Base-by-base conservation (phyloP, 768 basidiomycete genomes). In the Holtermanniella nyarrowii region DNA sequence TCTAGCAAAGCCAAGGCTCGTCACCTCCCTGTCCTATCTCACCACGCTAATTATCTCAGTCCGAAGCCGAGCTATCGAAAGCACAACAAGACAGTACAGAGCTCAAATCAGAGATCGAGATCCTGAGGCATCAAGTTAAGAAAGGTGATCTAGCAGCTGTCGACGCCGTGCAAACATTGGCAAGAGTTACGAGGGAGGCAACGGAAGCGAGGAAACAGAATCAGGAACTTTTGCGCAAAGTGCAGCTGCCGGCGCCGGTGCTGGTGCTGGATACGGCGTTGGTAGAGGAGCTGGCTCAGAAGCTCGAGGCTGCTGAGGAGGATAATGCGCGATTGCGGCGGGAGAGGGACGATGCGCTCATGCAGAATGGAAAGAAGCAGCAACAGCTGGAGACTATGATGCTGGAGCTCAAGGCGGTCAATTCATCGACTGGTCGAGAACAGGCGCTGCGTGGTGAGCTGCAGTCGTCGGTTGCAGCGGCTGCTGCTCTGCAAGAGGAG, bases 1-100 rank as follows among this genome's bases (percentile, higher is more conserved):
- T 21, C 18, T 1, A 54, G 57, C 11, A 62, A 62, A 27, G 27
- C 3, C 26, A 61, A 57, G 59, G 52, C 55, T 43, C 0, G 31
- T 31, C 42, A 5, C 45, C 22, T 10, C 40, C 41, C 18, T 26
- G 4, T 4, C 37, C 11, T n/a, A n/a, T n/a, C n/a, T n/a, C n/a
- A n/a, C n/a, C n/a, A n/a, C n/a, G n/a, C 31, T 37, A 16, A 37
- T 22, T 25, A 42, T 21, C 22, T 14, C 50, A 48, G 37, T 27
- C 46, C 22, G 50, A 56, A 52, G 10, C 52, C 11, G 44, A 39
- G 11, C 31, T 31, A 20, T 18, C 41, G 1, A 21, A 7, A 16
- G 31, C 31, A 16, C 10, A 37, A 37, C 31, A 37, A n/a, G 31
- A 37, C 31, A 16, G 31, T 37, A 37, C 10, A 37, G 31, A 37